Percentiles rank a stretch among this genome's conserved stretches.
phyloP scores from a whole-genome alignment of 495 filamentous ascomycete genomes.

The Daldinia decipiens region DNA sequence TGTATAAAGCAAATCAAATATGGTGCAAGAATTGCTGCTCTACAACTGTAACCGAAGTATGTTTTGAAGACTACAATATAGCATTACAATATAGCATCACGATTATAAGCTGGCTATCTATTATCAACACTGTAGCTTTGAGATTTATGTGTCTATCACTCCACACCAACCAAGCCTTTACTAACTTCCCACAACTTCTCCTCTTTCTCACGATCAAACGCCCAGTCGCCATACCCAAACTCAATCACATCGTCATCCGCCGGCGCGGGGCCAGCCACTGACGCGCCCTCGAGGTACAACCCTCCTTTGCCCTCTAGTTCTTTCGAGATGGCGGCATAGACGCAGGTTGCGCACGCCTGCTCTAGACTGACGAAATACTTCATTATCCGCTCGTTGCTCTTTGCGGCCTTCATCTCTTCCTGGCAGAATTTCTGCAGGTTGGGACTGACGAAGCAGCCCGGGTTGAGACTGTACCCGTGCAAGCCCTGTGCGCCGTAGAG shows the following conservation, averaged over 20 bases:
- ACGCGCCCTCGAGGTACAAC: neutral
- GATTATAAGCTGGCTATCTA: too few species aligned
- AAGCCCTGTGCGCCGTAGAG: neutral
- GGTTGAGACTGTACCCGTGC: neutral
- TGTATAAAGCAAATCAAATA: neutral
- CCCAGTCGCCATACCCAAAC: neutral
- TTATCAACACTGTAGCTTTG: too few species aligned
- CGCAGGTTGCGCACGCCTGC: neutral
- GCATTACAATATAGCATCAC: too few species aligned
- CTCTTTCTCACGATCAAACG: neutral
- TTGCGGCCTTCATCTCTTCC: neutral
- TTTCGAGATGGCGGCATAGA: neutral
- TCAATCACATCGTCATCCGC: neutral
- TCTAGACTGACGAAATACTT: conserved; percentile 2
- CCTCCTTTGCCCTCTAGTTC: neutral
- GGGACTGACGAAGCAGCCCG: neutral
- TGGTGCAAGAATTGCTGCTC: neutral
- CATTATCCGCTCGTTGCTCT: neutral
- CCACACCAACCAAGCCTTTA: neutral
- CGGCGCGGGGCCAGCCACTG: neutral
- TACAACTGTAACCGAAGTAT: too few species aligned
- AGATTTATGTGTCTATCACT: neutral
- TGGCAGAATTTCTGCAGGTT: neutral
- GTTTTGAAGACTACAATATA: too few species aligned
- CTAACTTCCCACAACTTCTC: neutral